A percentile compares a stretch with the other conserved stretches of the same genome.
These are phyloP conservation scores for Cucumis hystrix DNA, from an alignment of 306 rosid genomes.

Conservation along the genomic window DNA sequence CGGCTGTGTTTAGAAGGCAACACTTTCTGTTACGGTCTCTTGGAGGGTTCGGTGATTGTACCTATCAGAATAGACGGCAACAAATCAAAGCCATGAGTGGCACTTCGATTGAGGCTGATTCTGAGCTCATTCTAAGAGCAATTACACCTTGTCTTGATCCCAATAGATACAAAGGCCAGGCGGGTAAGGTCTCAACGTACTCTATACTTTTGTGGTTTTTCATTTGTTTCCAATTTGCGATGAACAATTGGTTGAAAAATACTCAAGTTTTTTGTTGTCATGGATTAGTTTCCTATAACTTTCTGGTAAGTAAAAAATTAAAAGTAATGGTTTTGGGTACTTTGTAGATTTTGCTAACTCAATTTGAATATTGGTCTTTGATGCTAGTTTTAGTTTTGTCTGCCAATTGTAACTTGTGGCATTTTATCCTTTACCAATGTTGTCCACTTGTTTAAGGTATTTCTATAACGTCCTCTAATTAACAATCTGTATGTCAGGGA, in stretches of 20 bases:
- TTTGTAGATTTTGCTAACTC: background rate
- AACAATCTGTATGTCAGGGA: slow-evolving; percentile 43
- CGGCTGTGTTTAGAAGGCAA: slow-evolving; percentile 61
- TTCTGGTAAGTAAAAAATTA: background rate
- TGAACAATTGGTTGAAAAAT: background rate
- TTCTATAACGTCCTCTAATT: background rate
- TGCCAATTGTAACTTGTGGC: background rate
- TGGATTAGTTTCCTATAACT: background rate
- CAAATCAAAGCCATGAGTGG: slow-evolving; percentile 13
- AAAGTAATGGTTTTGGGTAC: background rate
- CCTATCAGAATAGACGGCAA: slow-evolving; percentile 26
- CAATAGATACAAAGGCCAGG: slow-evolving; percentile 70
- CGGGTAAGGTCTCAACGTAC: slow-evolving; percentile 31
- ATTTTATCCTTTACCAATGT: background rate
- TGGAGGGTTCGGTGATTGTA: slow-evolving; percentile 24
- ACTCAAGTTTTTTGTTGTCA: background rate
- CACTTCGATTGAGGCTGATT: slow-evolving; percentile 39
- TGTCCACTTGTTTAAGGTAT: background rate
- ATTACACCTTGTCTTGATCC: slow-evolving; percentile 65
- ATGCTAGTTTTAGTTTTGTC: background rate
- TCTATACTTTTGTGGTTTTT: background rate
- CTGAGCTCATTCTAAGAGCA: slow-evolving; percentile 42
- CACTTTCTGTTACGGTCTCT: slow-evolving; percentile 54
- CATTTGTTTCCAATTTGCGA: background rate
- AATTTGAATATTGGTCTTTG: background rate